Conservation (phyloP, 1,139 yeast genomes). For the Saccharomyces hybrid region DNA sequence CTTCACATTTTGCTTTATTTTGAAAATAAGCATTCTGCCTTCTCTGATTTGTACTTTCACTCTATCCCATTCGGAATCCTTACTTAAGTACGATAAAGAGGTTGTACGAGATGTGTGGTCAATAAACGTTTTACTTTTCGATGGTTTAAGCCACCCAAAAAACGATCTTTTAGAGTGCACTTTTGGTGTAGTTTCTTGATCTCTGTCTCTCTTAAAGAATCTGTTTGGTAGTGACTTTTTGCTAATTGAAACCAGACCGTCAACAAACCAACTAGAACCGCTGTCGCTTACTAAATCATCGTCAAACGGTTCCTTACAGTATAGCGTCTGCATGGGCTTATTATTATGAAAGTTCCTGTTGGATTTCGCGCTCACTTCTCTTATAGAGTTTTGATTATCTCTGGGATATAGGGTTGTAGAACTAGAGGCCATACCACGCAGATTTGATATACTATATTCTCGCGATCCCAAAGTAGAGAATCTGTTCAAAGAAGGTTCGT, state of each 20-base stretch:
- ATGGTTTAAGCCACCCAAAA: slow-evolving; percentile 12
- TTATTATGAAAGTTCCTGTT: slow-evolving; percentile 24
- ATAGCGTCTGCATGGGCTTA: slow-evolving; percentile 18
- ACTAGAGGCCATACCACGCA: slow-evolving; percentile 4
- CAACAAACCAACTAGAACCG: slow-evolving; percentile 23
- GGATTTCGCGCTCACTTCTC: slow-evolving; percentile 14
- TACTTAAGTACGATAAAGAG: slow-evolving; percentile 16
- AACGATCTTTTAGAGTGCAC: too few species aligned
- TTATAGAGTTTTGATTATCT: slow-evolving; percentile 2
- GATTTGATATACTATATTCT: not conserved
- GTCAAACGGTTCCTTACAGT: slow-evolving; percentile 22
- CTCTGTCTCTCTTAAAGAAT: not conserved
- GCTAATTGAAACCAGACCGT: slow-evolving; percentile 13
- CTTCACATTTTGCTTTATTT: slow-evolving; percentile 4
- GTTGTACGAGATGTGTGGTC: slow-evolving; percentile 3
- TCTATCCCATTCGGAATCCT: slow-evolving; percentile 17
- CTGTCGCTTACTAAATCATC: slow-evolving; percentile 11
- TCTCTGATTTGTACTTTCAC: slow-evolving; percentile 20
- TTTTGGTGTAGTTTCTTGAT: too few species aligned
- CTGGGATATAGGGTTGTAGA: slow-evolving; percentile 3
- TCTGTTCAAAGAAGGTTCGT: not conserved
- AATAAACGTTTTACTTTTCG: slow-evolving; percentile 1
- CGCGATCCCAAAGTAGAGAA: slow-evolving; percentile 2
- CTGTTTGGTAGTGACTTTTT: not conserved
- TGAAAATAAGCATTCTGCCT: slow-evolving; percentile 25